Conservation (phyloP, 331 rosid genomes). For the Dryas integrifolia region DNA sequence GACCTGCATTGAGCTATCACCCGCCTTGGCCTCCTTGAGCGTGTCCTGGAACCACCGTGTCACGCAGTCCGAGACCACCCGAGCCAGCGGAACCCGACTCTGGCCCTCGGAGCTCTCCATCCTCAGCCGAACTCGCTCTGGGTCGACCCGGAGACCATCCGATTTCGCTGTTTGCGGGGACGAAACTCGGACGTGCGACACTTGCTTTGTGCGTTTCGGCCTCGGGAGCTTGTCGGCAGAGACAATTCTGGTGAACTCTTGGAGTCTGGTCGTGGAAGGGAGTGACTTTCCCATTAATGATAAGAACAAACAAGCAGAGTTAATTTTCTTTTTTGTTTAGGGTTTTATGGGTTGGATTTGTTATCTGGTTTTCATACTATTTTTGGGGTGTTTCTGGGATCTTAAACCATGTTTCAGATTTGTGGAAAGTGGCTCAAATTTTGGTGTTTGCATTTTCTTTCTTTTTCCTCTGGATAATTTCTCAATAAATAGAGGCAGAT, state of each 20-base stretch:
- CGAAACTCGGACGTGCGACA: conserved; percentile 36
- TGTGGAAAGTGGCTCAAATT: not conserved
- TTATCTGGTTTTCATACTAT: conserved; percentile 3
- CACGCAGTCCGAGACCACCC: conserved; percentile 67
- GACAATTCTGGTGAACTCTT: conserved; percentile 48
- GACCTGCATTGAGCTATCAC: conserved; percentile 67
- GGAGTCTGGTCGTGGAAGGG: conserved; percentile 44
- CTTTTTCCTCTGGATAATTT: not conserved
- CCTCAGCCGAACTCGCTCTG: conserved; percentile 23
- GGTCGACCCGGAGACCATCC: conserved; percentile 28
- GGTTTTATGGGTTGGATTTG: not conserved
- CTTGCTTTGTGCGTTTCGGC: conserved; percentile 32
- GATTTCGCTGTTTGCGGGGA: conserved; percentile 31
- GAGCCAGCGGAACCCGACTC: conserved; percentile 54
- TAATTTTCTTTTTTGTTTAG: too few species aligned
- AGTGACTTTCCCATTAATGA: conserved; percentile 63
- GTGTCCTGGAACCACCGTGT: conserved; percentile 87
- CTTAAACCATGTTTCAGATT: not conserved
- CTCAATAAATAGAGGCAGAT: too few species aligned
- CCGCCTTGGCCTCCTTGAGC: conserved; percentile 75
- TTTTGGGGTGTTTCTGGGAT: not conserved
- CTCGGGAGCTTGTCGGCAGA: conserved; percentile 42
- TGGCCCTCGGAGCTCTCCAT: conserved; percentile 36
- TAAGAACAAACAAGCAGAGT: too few species aligned
- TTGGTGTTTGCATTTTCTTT: not conserved